Conservation (phyloP, 768 basidiomycete genomes). For the Lactifluus pinguis region DNA sequence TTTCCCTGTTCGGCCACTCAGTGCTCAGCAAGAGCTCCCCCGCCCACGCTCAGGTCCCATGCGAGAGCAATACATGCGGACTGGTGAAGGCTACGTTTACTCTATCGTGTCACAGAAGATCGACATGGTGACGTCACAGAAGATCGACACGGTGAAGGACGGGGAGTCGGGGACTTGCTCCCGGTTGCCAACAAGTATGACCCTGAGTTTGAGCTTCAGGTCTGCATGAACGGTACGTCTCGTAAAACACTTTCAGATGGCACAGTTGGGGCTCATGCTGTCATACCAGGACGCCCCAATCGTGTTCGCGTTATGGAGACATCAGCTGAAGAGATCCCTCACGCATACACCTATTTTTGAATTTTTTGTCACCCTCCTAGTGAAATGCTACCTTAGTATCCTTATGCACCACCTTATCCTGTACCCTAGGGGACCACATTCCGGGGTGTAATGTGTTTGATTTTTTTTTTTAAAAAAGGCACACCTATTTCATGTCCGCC, state of each 20-base stretch:
- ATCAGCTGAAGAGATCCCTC: conserved; percentile 56
- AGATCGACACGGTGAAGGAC: conserved; percentile 94
- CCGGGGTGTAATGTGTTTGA: too few species aligned
- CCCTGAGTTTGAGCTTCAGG: conserved; percentile 91
- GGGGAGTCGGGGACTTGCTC: conserved; percentile 93
- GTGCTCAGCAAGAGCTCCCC: too few species aligned
- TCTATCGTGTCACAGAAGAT: conserved; percentile 97
- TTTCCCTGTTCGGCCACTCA: too few species aligned
- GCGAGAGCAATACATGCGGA: conserved; percentile 99
- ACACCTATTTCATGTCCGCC: too few species aligned
- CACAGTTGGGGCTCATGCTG: too few species aligned
- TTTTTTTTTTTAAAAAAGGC: too few species aligned
- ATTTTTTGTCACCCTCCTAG: too few species aligned
- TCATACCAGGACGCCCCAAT: conserved; percentile 79
- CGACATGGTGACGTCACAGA: conserved; percentile 86
- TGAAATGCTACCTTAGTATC: too few species aligned
- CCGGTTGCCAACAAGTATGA: conserved; percentile 99
- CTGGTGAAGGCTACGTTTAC: conserved; percentile 95
- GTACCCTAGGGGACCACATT: too few species aligned
- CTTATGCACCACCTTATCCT: too few species aligned
- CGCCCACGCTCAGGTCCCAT: conserved; percentile 55
- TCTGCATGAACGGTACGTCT: conserved; percentile 81
- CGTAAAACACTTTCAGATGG: too few species aligned
- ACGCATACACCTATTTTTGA: too few species aligned
- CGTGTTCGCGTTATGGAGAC: conserved; percentile 93